Percentiles rank a stretch among this genome's conserved stretches.
phyloP scores from a whole-genome alignment of 2,329 filamentous ascomycete species.

The Trichoderma koningii region DNA sequence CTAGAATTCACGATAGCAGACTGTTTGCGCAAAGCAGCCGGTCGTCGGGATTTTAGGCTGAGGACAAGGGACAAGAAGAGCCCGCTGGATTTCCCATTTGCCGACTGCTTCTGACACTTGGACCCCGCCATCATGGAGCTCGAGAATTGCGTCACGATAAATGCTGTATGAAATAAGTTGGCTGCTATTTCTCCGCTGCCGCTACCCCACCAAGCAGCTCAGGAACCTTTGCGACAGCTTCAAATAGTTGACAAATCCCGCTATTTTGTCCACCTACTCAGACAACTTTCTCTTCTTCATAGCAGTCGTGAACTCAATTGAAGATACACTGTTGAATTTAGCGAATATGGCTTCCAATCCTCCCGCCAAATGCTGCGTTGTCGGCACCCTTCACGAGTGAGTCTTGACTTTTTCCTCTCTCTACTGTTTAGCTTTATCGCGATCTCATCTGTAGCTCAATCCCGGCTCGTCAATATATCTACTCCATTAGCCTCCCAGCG shows the following conservation, averaged over 20 bases:
- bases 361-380: conserved; percentile 54
- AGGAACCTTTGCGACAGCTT: background rate
- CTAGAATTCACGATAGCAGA: background rate
- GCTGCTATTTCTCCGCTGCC: background rate
- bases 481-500: background rate
- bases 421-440: background rate
- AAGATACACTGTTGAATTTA: background rate
- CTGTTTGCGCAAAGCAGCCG: background rate
- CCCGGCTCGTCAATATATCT: background rate
- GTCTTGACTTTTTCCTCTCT: conserved; percentile 33
- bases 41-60: background rate
- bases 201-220: conserved; percentile 13
- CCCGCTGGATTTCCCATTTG: background rate
- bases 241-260: conserved; percentile 9
- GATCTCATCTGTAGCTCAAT: conserved; percentile 4
- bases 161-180: background rate
- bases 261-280: background rate
- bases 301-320: background rate
- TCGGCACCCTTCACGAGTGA: conserved; percentile 57
- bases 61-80: background rate
- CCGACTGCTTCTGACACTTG: background rate
- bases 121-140: conserved; percentile 17
- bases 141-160: conserved; percentile 16
- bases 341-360: conserved; percentile 55
- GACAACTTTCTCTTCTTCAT: background rate